Evolutionary conservation across 2,329 filamentous ascomycete genomes (phyloP), one percentile per base, ranked within the genome.

Genomic region (Ascochyta viciae-villosae): DNA sequence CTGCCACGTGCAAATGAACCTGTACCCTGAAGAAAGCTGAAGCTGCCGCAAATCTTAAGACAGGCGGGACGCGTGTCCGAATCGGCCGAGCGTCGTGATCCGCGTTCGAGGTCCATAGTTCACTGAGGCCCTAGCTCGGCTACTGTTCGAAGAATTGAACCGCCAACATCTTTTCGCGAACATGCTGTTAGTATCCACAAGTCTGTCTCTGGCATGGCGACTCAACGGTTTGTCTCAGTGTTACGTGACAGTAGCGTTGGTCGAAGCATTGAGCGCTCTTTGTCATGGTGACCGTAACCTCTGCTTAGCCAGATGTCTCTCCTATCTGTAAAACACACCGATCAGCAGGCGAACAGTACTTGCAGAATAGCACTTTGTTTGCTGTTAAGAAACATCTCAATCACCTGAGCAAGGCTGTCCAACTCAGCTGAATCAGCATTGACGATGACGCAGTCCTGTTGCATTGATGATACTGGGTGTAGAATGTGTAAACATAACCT

Each of bases 41-140:
- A 31, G 37, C 33, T 34, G 13, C 38, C 39, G 38, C 23, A 15
- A 39, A 39, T 24, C 41, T 40, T 35, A 24, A 38, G 19, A 23
- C 9, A 31, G 34, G 39, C n/a, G 51, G 45, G 37, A 46, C 46
- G 40, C 35, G 46, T 49, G 44, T 29, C 23, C 42, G 29, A 15
- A 40, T 49, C 33, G 34, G 35, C 35, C 29, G 23, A 33, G 19
- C 23, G 23, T 35, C 37, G 9, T 31, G 35, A 15, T 12, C 29
- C 37, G 29, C 29, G 29, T 31, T 15, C 41, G 31, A 24, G 27
- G 34, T 26, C 29, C 16, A 37, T 46, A 46, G 35, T 23, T 5
- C 13, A 6, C 19, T 12, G 9, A 38, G 39, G 39, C 22, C 45
- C 34, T 29, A 44, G 51, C 33, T 27, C 16, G 12, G 27, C 45